Percentiles rank a stretch among this genome's conserved stretches.
Evolutionary conservation across 176 grass and related monocot genomes (phyloP).

Genomic region (Triticum urartu): DNA sequence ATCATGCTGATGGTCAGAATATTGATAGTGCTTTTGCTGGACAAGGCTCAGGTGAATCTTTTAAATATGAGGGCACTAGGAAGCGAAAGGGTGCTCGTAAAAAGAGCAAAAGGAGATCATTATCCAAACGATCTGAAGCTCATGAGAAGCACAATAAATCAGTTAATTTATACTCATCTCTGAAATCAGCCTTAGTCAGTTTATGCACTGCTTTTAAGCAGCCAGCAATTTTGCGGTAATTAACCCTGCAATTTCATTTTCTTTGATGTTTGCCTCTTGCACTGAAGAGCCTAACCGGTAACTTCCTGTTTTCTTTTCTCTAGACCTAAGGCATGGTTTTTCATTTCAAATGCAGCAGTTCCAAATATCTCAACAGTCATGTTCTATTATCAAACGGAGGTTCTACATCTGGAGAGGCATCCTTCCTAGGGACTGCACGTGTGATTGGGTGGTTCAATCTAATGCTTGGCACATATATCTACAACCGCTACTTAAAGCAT

Average conservation of each 20-base stretch:
- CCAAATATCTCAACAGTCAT: constrained; percentile 78
- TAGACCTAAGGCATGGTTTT: constrained; percentile 87
- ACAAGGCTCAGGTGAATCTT: constrained; percentile 17
- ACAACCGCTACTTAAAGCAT: constrained; percentile 68
- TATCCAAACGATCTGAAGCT: constrained; percentile 26
- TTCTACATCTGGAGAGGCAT: constrained; percentile 67
- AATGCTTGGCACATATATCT: constrained; percentile 73
- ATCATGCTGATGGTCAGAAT: constrained; percentile 25
- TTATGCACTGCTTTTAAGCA: constrained; percentile 63
- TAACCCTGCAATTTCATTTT: constrained; percentile 17
- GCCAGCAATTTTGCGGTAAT: constrained; percentile 60
- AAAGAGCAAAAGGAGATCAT: constrained; percentile 43
- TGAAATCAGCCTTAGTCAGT: constrained; percentile 48
- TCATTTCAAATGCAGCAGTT: constrained; percentile 67
- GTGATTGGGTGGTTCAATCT: constrained; percentile 73
- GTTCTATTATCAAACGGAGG: constrained; percentile 91
- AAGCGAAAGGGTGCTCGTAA: constrained; percentile 39
- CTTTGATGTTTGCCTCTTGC: constrained; percentile 1
- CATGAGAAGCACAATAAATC: constrained; percentile 25
- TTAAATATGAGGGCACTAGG: constrained; percentile 30
- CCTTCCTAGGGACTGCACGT: constrained; percentile 66
- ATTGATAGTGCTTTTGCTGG: neutral
- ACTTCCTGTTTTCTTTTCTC: constrained; percentile 8
- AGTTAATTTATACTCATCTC: constrained; percentile 37
- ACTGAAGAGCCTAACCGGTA: constrained; percentile 2